phyloP scores from a whole-genome alignment of 192 early-diverging fungal genomes.

The Umbelopsis isabellina region DNA sequence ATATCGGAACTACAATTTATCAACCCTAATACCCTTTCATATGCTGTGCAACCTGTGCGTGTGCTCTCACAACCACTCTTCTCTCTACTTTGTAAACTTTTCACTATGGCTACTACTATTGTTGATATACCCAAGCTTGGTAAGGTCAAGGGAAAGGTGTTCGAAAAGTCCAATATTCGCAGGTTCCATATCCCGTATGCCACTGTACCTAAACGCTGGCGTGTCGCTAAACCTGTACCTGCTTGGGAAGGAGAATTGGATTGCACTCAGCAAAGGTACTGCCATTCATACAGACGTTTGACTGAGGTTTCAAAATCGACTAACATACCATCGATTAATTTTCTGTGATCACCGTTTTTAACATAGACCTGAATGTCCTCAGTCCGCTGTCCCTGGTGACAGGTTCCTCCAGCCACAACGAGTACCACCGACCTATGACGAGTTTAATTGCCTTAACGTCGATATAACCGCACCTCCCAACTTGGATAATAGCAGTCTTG shows the following conservation, averaged over 20 bases:
- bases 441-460: conserved; percentile 51
- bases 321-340: too few species aligned
- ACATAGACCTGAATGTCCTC: conserved; percentile 4
- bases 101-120: background rate
- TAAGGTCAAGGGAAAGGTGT: background rate
- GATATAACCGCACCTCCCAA: conserved; percentile 46
- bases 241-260: conserved; percentile 38
- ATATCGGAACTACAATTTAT: background rate
- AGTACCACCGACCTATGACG: conserved; percentile 8
- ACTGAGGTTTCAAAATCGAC: too few species aligned
- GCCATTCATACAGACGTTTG: background rate
- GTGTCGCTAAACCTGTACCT: conserved; percentile 23
- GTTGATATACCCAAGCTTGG: background rate
- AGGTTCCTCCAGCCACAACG: background rate
- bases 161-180: background rate
- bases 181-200: conserved; percentile 40
- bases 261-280: conserved; percentile 26
- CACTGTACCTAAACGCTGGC: conserved; percentile 39
- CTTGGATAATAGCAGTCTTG: background rate
- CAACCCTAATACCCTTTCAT: background rate
- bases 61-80: background rate
- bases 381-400: background rate
- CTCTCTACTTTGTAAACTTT: background rate
- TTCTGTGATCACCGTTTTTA: too few species aligned
- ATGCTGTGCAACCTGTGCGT: background rate